Base-by-base conservation (phyloP, 2,329 filamentous ascomycete species). In the Fusarium protoensiforme region DNA sequence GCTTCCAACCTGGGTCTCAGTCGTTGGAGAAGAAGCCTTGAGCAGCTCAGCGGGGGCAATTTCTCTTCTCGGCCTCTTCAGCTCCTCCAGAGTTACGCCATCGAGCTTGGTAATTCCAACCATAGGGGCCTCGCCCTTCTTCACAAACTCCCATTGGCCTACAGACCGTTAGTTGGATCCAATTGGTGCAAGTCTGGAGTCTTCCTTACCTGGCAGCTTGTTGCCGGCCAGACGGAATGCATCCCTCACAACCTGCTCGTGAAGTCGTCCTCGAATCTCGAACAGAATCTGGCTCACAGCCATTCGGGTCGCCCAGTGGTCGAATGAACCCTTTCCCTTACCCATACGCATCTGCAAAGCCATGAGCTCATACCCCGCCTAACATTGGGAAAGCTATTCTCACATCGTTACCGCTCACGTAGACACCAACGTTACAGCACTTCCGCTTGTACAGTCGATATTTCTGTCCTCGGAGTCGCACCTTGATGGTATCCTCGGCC, bases 281-380 rank as follows among this genome's bases (percentile, higher is more conserved):
- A 99, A 97, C 22, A 98, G 87, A 57, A 99, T 91, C 82, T 96
- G 94, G 84, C 93, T 98, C 60, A 98, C 94, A 10, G 94, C 91
- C 75, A 98, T 92, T 83, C 96, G 91, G 24, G 93, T 91, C 6
- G 96, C 95, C 96, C 96, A 99, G 81, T 97, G 94, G 82, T 99
- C 96, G 81, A 99, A 98, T 71, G 92, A 93, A 77, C 96, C 96
- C 83, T 99, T 99, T 84, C 96, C 96, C 85, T 98, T 99, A 82
- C 96, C 96, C 97, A 99, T 99, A 89, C 96, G 93, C 82, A 94
- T 93, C 91, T 92, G 74, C 8, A 54, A 61, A 63, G 33, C 56
- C 39, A 74, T 78, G 60, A 78, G 75, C 64, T 67, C 41, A 38
- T 46, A 58, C 69, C 69, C 61, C 58, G 10, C 33, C 27, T 11